A percentile compares a stretch with the other conserved stretches of the same genome.
Conservation (phyloP, 495 filamentous ascomycete genomes). For the Xylaria bambusicola region DNA sequence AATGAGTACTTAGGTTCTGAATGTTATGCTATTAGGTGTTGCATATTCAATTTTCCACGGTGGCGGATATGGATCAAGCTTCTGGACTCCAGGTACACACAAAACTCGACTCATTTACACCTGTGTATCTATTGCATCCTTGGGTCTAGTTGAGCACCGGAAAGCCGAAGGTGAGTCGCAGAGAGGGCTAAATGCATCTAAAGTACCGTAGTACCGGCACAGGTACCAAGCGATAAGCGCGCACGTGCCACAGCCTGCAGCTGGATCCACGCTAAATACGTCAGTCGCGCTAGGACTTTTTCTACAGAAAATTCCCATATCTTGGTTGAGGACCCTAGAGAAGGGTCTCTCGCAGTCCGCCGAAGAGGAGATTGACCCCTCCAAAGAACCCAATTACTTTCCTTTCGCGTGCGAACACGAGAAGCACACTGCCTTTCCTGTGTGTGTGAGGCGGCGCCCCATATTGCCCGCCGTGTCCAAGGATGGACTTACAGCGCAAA, state of each 20-base stretch:
- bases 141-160: too few relatives aligned
- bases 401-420: constrained; percentile 20
- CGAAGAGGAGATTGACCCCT: background rate
- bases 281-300: constrained; percentile 23
- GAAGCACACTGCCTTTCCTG: background rate
- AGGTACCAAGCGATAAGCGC: background rate
- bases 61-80: too few relatives aligned
- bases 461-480: constrained; percentile 28
- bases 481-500: constrained; percentile 41
- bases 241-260: constrained; percentile 11
- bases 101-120: too few relatives aligned
- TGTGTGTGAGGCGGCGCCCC: constrained; percentile 4
- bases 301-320: constrained; percentile 14
- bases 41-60: too few relatives aligned
- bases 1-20: too few relatives aligned
- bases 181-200: too few relatives aligned
- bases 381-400: constrained; percentile 3
- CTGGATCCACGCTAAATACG: constrained; percentile 3
- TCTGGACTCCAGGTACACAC: too few relatives aligned
- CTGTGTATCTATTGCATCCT: too few relatives aligned
- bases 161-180: too few relatives aligned
- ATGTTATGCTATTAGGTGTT: too few relatives aligned
- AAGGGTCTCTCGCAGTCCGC: constrained; percentile 11
- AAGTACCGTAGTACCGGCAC: too few relatives aligned
- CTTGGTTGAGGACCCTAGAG: constrained; percentile 10